A percentile compares a stretch with the other conserved stretches of the same genome.
Evolutionary conservation across 2,329 filamentous ascomycete species (phyloP).

Genomic region (Myriosclerotinia scirpicola): DNA sequence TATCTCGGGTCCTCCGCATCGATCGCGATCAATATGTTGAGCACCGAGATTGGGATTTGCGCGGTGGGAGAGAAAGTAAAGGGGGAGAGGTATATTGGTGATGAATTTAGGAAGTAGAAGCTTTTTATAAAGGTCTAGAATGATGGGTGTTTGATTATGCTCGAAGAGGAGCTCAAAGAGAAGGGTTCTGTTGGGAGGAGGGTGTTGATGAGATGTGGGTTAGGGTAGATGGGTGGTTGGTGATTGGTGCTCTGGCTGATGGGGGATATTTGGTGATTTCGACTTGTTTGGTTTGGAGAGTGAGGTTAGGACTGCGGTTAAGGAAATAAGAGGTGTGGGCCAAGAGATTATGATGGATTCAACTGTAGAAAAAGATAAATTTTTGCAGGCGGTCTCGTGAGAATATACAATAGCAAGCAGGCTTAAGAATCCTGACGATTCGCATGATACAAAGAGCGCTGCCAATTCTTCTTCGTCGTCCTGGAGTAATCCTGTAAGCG

Average conservation of each 20-base stretch:
- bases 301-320: background rate
- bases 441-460: too few species aligned
- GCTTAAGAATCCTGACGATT: too few species aligned
- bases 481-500: too few species aligned
- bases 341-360: slow-evolving; percentile 1
- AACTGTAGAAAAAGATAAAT: background rate
- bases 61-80: slow-evolving; percentile 1
- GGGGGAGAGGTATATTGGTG: background rate
- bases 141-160: slow-evolving; percentile 2
- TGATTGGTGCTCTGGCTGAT: slow-evolving; percentile 1
- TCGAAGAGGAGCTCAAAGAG: background rate
- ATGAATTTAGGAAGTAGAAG: background rate
- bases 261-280: background rate
- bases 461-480: too few species aligned
- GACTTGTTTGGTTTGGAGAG: background rate
- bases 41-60: slow-evolving; percentile 8
- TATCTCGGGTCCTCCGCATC: background rate
- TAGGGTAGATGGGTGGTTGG: background rate
- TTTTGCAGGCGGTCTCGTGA: background rate
- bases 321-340: background rate
- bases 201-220: background rate
- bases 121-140: background rate
- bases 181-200: background rate
- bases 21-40: background rate
- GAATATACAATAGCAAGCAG: background rate